Percentiles rank a stretch among this genome's conserved stretches.
Conservation (phyloP, 768 basidiomycete species). For the Exsudoporus frostii region DNA sequence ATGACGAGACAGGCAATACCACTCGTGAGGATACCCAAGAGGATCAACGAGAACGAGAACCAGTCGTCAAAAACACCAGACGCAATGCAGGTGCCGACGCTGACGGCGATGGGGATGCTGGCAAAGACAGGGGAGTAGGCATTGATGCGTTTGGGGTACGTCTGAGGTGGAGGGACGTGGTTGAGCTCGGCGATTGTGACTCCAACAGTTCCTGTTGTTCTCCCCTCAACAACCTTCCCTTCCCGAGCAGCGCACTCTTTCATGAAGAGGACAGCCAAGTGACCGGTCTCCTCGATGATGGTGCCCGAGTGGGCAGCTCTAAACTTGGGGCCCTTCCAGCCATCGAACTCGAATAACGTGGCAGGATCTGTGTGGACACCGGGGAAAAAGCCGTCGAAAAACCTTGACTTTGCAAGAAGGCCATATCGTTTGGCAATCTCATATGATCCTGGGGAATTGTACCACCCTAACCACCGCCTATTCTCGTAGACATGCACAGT, state of each 20-base stretch:
- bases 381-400: constrained; percentile 35
- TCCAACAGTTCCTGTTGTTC: constrained; percentile 21
- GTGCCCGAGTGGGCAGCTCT: constrained; percentile 33
- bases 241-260: constrained; percentile 17
- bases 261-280: constrained; percentile 30
- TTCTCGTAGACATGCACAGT: constrained; percentile 35
- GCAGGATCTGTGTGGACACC: constrained; percentile 33
- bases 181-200: constrained; percentile 30
- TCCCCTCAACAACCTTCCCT: constrained; percentile 20
- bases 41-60: constrained; percentile 34
- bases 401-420: constrained; percentile 31
- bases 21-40: constrained; percentile 31
- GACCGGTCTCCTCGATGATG: constrained; percentile 29
- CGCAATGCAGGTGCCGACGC: constrained; percentile 25
- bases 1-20: constrained; percentile 34
- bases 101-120: constrained; percentile 30
- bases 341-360: constrained; percentile 31
- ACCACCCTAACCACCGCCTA: constrained; percentile 37
- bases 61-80: constrained; percentile 33
- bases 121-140: constrained; percentile 25
- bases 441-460: constrained; percentile 38
- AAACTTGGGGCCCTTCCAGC: constrained; percentile 32
- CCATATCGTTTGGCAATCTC: constrained; percentile 34
- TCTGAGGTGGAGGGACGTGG: constrained; percentile 16
- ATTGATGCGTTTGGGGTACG: constrained; percentile 19